These are phyloP conservation scores for Durusdinium trenchii DNA, from an alignment of 73 alveolate species.

Conservation along the genomic window DNA sequence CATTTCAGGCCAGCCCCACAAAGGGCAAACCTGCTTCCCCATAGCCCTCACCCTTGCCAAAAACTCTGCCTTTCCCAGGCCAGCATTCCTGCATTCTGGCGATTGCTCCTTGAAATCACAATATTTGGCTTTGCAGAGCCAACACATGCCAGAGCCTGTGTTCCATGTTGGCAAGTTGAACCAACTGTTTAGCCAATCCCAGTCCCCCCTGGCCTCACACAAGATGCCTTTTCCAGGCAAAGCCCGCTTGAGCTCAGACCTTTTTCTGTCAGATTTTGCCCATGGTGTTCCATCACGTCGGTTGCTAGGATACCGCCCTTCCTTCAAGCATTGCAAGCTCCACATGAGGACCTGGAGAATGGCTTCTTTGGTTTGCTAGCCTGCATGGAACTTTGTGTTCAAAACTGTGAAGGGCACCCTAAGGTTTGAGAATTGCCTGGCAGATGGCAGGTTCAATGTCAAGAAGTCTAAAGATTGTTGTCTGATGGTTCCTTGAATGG, in stretches of 20 bases:
- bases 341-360: background rate
- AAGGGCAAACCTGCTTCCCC: background rate
- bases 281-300: constrained; percentile 39
- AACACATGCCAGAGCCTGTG: constrained; percentile 20
- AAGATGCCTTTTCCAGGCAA: constrained; percentile 1
- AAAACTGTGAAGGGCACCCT: constrained; percentile 32
- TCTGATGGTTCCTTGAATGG: constrained; percentile 49
- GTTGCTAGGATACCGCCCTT: background rate
- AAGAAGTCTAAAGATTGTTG: background rate
- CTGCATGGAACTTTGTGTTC: background rate
- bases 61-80: constrained; percentile 19
- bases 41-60: background rate
- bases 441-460: constrained; percentile 5
- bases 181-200: constrained; percentile 33
- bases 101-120: background rate
- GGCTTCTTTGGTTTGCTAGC: background rate
- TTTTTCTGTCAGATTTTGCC: background rate
- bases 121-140: background rate
- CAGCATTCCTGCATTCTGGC: constrained; percentile 23
- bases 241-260: background rate
- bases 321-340: constrained; percentile 5
- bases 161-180: background rate
- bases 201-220: constrained; percentile 28
- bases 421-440: background rate
- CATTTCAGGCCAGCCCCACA: background rate